phyloP scores from a whole-genome alignment of 139 green algal genomes.

The Raphidocelis subcapitata region DNA sequence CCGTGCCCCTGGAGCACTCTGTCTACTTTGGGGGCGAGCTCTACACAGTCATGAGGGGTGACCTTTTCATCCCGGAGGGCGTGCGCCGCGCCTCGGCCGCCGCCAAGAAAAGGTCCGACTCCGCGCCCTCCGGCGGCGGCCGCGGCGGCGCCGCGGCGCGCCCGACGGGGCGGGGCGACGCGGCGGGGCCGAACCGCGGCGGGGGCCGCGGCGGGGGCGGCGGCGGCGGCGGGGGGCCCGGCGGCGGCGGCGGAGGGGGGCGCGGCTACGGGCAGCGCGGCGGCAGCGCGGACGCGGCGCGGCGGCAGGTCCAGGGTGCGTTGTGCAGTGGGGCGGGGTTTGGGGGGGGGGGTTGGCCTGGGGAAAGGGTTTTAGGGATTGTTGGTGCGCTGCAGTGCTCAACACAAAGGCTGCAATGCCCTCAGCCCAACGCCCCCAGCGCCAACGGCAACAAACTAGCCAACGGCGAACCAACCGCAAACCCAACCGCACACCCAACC shows the following conservation, averaged over 20 bases:
- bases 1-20: slow-evolving; percentile 93
- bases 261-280: slow-evolving; percentile 4
- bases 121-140: slow-evolving; percentile 19
- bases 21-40: slow-evolving; percentile 87
- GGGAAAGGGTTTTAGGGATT: not conserved
- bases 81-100: slow-evolving; percentile 23
- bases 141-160: slow-evolving; percentile 10
- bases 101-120: too few relatives aligned
- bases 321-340: slow-evolving; percentile 4
- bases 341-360: not conserved
- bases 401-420: too few relatives aligned
- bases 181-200: slow-evolving; percentile 15
- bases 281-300: slow-evolving; percentile 27
- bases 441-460: too few relatives aligned
- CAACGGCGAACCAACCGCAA: too few relatives aligned
- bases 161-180: slow-evolving; percentile 13
- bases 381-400: too few relatives aligned
- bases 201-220: too few relatives aligned
- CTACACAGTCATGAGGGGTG: slow-evolving; percentile 43
- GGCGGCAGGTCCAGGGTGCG: slow-evolving; percentile 32
- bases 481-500: too few relatives aligned
- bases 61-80: slow-evolving; percentile 40
- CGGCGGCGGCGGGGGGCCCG: slow-evolving; percentile 10
- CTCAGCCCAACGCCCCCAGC: too few relatives aligned
- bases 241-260: slow-evolving; percentile 32